Base-by-base conservation (phyloP, 495 filamentous ascomycete genomes). In the Penicillium paradoxum region DNA sequence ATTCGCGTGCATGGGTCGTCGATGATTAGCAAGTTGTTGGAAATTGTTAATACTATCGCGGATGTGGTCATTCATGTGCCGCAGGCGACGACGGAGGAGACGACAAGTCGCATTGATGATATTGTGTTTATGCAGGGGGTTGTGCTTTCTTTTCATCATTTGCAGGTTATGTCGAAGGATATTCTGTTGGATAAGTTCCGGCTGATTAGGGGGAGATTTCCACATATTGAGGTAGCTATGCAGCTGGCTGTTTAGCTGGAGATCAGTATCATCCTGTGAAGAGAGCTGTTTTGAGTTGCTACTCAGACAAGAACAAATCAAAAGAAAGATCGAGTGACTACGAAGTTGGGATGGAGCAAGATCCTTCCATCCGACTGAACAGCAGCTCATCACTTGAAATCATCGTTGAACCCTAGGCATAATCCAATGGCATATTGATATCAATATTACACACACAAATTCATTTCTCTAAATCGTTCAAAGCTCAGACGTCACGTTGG, bases 401-500 rank as follows among this genome's bases (percentile, higher is more conserved):
- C 45, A 53, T 51, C 41, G 51, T 56, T 48, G 39, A 45, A 40
- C 27, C 49, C 54, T 55, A 61, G 38, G 54, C 42, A 56, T 55
- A 45, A 41, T 34, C 27, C 38, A 51, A 47, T 37, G 48, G 18
- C 29, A 51, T 42, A 43, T 51, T 17, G 43, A 48, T 53, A 52
- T 49, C 55, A 54, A 60, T 57, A 63, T 52, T 62, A 64, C 50
- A 59, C 46, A 53, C 24, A 44, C 8, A 29, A 25, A 43, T 62
- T 56, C 51, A 59, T 50, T 32, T 19, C 37, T 33, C 53, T 29
- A 45, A 14, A 38, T 17, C 41, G 33, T 49, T 60, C 67, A 76
- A 60, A 97, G 74, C 62, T 87, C 80, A 60, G 87, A 85, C 22
- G 90, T 95, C 51, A 98, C 93, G 72, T 97, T 97, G 53, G 89